Percentiles rank a stretch among this genome's conserved stretches.
These are phyloP conservation scores for Arbutus unedo DNA, from an alignment of 148 eudicot genomes.

Conservation along the genomic window DNA sequence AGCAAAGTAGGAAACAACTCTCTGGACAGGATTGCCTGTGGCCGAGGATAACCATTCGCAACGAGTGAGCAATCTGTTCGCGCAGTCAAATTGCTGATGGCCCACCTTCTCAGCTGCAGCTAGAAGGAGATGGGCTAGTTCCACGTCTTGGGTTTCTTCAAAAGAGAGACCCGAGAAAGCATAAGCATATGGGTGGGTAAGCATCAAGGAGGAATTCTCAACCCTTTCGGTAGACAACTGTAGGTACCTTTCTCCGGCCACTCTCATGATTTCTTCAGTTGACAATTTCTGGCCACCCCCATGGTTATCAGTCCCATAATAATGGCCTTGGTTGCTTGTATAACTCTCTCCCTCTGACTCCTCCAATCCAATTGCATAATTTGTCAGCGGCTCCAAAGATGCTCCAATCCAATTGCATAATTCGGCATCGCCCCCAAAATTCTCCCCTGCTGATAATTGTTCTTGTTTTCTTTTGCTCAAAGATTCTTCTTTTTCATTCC, in stretches of 20 bases:
- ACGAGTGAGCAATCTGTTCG: slow-evolving; percentile 22
- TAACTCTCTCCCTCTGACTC: background rate
- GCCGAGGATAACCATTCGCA: slow-evolving; percentile 27
- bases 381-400: slow-evolving; percentile 16
- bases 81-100: slow-evolving; percentile 25
- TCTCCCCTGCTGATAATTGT: background rate
- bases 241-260: slow-evolving; percentile 39
- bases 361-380: slow-evolving; percentile 7
- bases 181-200: slow-evolving; percentile 29
- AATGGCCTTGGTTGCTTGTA: too few relatives aligned
- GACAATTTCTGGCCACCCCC: slow-evolving; percentile 19
- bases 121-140: slow-evolving; percentile 32
- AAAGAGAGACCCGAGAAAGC: slow-evolving; percentile 19
- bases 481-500: background rate
- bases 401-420: too few relatives aligned
- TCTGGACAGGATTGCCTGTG: slow-evolving; percentile 35
- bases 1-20: slow-evolving; percentile 27
- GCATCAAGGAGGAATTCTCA: slow-evolving; percentile 18
- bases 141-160: slow-evolving; percentile 31
- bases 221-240: slow-evolving; percentile 22
- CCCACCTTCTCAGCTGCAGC: slow-evolving; percentile 37
- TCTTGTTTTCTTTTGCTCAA: background rate
- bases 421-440: background rate
- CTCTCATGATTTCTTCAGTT: slow-evolving; percentile 29
- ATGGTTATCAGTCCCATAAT: background rate